Conservation (phyloP, 257 asterid genomes). For the Solanum tarijense region DNA sequence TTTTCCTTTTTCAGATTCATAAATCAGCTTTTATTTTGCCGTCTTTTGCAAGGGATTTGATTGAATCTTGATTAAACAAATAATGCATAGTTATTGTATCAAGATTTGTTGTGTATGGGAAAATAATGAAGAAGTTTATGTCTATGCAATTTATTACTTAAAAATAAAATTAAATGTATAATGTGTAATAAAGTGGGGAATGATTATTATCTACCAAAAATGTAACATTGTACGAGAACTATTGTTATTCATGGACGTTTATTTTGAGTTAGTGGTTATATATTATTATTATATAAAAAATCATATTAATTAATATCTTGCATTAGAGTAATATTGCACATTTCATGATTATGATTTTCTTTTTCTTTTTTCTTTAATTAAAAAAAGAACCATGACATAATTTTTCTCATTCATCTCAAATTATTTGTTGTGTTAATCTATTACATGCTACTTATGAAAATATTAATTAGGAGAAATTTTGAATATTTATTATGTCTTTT, state of each 20-base stretch:
- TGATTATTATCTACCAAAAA: background rate
- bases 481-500: no score
- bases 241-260: background rate
- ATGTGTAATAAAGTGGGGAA: background rate
- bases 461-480: no score
- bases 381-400: background rate
- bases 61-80: background rate
- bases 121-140: background rate
- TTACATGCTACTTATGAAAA: no score
- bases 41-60: background rate
- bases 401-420: background rate
- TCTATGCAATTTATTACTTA: background rate
- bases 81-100: background rate
- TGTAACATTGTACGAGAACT: background rate
- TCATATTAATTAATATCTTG: background rate
- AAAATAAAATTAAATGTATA: background rate
- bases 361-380: background rate
- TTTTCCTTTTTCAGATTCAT: background rate
- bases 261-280: background rate
- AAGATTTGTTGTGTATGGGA: background rate
- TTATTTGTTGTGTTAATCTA: no score
- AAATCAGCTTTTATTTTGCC: conserved; percentile 2
- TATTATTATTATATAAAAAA: background rate
- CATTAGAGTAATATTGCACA: background rate
- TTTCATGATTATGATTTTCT: background rate